Evolutionary conservation across 148 eudicot genomes (phyloP), one percentile per base, ranked within the genome.

Genomic region (Amaranthus cruentus): DNA sequence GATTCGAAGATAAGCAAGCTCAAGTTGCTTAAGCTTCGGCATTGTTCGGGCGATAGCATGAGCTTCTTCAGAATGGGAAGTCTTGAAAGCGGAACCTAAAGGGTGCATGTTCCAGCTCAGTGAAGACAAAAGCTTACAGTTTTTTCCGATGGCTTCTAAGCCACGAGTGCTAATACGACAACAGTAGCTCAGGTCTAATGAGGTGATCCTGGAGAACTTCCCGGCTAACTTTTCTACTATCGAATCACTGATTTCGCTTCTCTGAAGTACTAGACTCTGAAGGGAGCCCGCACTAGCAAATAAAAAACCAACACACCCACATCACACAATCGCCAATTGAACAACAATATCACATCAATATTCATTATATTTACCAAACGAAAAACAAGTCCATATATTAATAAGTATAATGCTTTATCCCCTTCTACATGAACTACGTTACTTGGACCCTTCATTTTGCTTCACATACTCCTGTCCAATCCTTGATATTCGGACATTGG

Each of bases 101-200:
- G 96, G 96, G 72, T 88, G 96, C 90, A 87, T 88, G 81, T 86
- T 90, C 78, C 90, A 77, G 62, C 90, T 82, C 10, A 90, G 74
- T 47, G 87, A 76, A 9, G 83, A 76, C 14, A 90, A 89, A 0
- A 13, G 64, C 76, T 81, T 88, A 79, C 96, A 88, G 68, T 87
- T 81, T 63, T 76, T 88, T 46, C 96, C 96, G 0, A 90, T 75
- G 69, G 86, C 88, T 77, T 90, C 89, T 14, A 88, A 70, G 9
- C 86, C 90, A 4, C 73, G 73, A 44, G 83, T 68, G 28, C 92
- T 80, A 2, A 90, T 83, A 53, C 81, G 73, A 50, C 78, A 55
- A 59, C 92, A 88, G 80, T 81, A 88, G 78, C 92, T 90, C 75
- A 90, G 72, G 74, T 90, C 96, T 47, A 90, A 51, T 63, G 72